Conservation (phyloP, 2,329 filamentous ascomycete species). For the Phyllosticta paracitricarpa region DNA sequence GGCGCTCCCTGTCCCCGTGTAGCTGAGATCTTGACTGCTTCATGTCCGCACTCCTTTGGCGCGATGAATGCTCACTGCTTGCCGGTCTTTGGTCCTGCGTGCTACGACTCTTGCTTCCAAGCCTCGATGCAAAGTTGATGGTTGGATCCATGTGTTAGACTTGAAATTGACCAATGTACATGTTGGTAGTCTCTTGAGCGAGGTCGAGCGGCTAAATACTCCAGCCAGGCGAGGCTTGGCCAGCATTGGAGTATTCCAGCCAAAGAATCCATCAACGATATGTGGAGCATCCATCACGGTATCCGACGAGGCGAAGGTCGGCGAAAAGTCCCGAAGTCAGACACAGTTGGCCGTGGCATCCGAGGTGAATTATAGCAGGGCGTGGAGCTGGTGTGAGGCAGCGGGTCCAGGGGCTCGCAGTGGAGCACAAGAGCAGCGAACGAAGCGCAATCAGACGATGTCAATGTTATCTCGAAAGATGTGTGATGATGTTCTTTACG, state of each 20-base stretch:
- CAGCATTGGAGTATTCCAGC: background rate
- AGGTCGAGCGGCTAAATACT: background rate
- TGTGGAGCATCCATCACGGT: background rate
- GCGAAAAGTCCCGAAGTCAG: background rate
- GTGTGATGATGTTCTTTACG: background rate
- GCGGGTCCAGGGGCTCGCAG: background rate
- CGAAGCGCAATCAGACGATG: slow-evolving; percentile 5
- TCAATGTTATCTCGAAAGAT: slow-evolving; percentile 8
- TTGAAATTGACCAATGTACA: background rate
- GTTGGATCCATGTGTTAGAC: background rate
- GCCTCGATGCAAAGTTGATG: background rate
- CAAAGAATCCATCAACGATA: background rate
- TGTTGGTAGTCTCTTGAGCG: background rate
- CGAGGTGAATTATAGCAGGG: background rate
- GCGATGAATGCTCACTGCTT: too few species aligned
- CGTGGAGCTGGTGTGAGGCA: background rate
- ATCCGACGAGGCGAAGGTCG: background rate
- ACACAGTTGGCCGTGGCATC: background rate
- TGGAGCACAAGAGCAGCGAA: slow-evolving; percentile 1
- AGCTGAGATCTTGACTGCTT: too few species aligned
- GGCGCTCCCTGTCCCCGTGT: too few species aligned
- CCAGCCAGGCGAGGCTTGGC: background rate
- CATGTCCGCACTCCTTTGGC: too few species aligned
- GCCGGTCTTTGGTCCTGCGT: too few species aligned
- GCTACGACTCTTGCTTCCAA: too few species aligned